Evolutionary conservation across 1,284 basidiomycete genomes (phyloP).

Genomic region (Pseudomicrostroma phylloplanum): DNA sequence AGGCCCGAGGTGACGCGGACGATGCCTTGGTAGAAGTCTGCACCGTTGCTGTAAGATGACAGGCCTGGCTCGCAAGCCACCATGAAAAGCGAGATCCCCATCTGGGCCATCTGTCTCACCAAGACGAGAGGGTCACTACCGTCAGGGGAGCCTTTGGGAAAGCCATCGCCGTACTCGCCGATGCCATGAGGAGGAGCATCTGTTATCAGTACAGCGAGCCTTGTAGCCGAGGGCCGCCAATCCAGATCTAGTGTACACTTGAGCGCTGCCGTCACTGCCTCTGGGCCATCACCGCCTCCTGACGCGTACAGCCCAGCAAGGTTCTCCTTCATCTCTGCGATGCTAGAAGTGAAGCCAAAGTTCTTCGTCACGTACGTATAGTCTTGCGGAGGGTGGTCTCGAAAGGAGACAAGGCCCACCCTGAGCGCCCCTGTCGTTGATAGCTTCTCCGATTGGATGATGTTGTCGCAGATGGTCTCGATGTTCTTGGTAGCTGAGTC

Average conservation of each 20-base stretch:
- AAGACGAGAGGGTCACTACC: constrained; percentile 81
- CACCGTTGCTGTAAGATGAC: constrained; percentile 59
- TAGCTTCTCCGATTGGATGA: constrained; percentile 87
- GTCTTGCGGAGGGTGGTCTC: constrained; percentile 47
- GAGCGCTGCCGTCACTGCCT: constrained; percentile 91
- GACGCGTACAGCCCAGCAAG: constrained; percentile 80
- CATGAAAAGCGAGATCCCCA: constrained; percentile 57
- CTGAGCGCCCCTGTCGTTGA: constrained; percentile 72
- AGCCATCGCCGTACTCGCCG: constrained; percentile 68
- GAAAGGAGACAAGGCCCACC: constrained; percentile 58
- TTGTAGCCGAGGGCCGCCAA: constrained; percentile 82
- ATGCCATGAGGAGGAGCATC: constrained; percentile 89
- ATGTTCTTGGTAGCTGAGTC: constrained; percentile 84
- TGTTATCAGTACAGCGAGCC: constrained; percentile 75
- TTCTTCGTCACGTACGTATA: constrained; percentile 68
- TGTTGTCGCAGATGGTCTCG: constrained; percentile 89
- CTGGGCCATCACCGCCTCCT: constrained; percentile 91
- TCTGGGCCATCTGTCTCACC: constrained; percentile 78
- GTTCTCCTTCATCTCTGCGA: constrained; percentile 68
- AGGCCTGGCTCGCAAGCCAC: constrained; percentile 97
- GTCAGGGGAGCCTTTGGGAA: constrained; percentile 52
- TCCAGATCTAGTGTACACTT: constrained; percentile 62
- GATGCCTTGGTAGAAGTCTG: constrained; percentile 72
- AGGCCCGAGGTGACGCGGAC: constrained; percentile 61
- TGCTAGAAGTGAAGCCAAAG: constrained; percentile 11